A percentile compares a stretch with the other conserved stretches of the same genome.
phyloP scores from a whole-genome alignment of 208 protist genomes.

The Lotmaria passim region DNA sequence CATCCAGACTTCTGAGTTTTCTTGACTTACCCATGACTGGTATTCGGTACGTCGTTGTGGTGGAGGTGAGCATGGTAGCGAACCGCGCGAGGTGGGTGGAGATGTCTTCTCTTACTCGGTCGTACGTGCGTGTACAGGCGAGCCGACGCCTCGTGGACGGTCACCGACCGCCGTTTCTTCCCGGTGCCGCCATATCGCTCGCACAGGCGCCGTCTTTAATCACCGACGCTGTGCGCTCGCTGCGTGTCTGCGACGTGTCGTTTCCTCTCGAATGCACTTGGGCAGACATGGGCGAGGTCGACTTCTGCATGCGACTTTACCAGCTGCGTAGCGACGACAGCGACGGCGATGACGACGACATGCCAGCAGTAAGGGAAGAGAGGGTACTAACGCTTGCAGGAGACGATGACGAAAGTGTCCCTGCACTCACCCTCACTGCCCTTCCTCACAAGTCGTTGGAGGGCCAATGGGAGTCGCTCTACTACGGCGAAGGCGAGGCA shows the following conservation, averaged over 20 bases:
- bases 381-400: neutral
- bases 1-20: neutral
- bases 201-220: slow-evolving; percentile 29
- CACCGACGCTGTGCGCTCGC: slow-evolving; percentile 27
- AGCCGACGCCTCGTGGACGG: slow-evolving; percentile 12
- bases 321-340: slow-evolving; percentile 12
- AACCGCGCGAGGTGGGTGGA: slow-evolving; percentile 40
- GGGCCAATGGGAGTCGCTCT: slow-evolving; percentile 88
- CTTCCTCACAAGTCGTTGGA: slow-evolving; percentile 80
- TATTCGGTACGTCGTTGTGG: slow-evolving; percentile 26
- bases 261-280: slow-evolving; percentile 27
- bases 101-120: slow-evolving; percentile 29
- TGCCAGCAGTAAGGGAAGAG: too few species aligned
- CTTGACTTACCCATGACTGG: neutral
- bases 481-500: slow-evolving; percentile 69
- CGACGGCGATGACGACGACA: too few species aligned
- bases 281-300: slow-evolving; percentile 23
- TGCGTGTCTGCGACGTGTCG: slow-evolving; percentile 69
- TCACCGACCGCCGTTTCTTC: slow-evolving; percentile 26
- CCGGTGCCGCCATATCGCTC: slow-evolving; percentile 42
- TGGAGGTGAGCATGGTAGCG: slow-evolving; percentile 59
- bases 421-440: slow-evolving; percentile 52
- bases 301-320: slow-evolving; percentile 32
- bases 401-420: slow-evolving; percentile 14
- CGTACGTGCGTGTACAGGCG: slow-evolving; percentile 37